Base-by-base conservation (phyloP, 345 rosid genomes). In the Rhizophora apiculata region DNA sequence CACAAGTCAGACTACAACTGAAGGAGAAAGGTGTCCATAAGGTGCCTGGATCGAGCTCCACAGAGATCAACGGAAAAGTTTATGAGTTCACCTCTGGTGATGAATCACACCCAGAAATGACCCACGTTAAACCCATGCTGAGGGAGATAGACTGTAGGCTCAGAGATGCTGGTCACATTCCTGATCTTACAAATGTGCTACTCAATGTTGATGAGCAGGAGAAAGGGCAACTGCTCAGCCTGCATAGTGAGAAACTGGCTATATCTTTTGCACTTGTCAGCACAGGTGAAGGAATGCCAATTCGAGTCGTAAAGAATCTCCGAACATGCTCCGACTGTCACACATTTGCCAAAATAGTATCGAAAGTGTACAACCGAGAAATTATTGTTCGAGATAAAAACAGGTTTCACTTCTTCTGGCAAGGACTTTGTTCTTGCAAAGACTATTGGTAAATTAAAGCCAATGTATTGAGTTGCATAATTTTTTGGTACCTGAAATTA, bases 211-310 rank as follows among this genome's bases (percentile, higher is more conserved):
- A 89, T 43, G 91, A 85, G 63, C 62, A 76, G 59, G 84, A 85
- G 73, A 85, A 86, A 78, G 77, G 63, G 61, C 73, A 78, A 29
- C 52, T 84, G 68, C 86, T 84, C 16, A 66, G 84, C n/a, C 77
- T 87, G 51, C 89, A 88, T 36, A 83, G 91, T 34, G 89, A 86
- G 84, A 86, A 85, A 68, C 81, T 85, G 52, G 94, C 91, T 53
- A 68, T 86, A 75, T 87, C 94, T 19, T 81, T 64, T 71, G 82
- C 81, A 1, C 86, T 89, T 31, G 81, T 82, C 62, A 78, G 80
- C 65, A 76, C 85, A n/a, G 74, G 72, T 26, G 82, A 81, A 68
- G 77, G 76, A 61, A 76, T 68, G 68, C 74, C 81, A 21, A 70
- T 89, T 53, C 79, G 75, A 39, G 74, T 89, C 19, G 85, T 80